Base-by-base conservation (phyloP, 768 basidiomycete species). In the Russula compacta region DNA sequence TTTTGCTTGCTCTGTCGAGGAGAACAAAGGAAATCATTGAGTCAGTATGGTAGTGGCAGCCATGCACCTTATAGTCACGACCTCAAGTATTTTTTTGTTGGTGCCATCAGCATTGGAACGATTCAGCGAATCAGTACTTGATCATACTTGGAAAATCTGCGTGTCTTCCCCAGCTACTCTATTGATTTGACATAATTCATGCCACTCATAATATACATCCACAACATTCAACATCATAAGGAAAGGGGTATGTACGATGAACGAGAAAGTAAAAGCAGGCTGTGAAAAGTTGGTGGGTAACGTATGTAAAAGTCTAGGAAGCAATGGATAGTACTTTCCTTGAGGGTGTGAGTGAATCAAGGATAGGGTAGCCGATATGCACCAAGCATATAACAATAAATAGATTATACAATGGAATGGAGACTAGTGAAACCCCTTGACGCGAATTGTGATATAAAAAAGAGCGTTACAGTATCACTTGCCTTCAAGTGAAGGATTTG, bases 171-270 rank as follows among this genome's bases (percentile, higher is more conserved):
- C 14, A n/a, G 42, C 14, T 38, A 32, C 29, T 47, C 21, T 44
- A 39, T n/a, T 52, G 43, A 46, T 44, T 46, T 51, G 54, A 51
- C 24, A 47, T n/a, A 56, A 40, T 15, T 39, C 55, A 47, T 63
- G 43, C 46, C 52, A 49, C 61, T 35, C 42, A 40, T 53, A 58
- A 19, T 63, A 40, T 63, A 63, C 61, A 63, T 42, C 61, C 61
- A 63, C 46, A 63, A 63, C 56, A 49, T 4, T 48, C 6, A 35
- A 57, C 29, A 11, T 47, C 40, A 36, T 21, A 53, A 52, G 32
- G 32, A 54, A 42, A 29, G 24, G 61, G 57, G 57, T 58, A 63
- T n/a, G 46, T 51, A 58, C 29, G 21, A 19, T n/a, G 56, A 58
- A 54, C 15, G 21, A 38, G 47, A 48, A 55, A 21, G 40, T 38